Base-by-base conservation (phyloP, 176 grass and related monocot genomes). In the Zizania latifolia region DNA sequence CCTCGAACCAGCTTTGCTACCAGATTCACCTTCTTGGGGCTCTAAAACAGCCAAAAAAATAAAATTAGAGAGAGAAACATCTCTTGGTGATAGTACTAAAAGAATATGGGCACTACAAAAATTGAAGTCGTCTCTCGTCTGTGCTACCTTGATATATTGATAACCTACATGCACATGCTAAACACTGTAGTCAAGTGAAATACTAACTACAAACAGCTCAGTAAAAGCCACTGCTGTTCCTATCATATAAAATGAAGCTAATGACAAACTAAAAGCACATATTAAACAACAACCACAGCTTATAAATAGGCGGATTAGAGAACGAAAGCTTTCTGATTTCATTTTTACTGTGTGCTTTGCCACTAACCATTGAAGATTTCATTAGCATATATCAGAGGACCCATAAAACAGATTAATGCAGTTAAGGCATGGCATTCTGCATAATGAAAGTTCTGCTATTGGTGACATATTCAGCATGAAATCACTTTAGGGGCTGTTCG, bases 11-110 rank as follows among this genome's bases (percentile, higher is more conserved):
- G 75, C 68, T 80, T 87, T 9, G 93, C 93, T 54, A 90, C 93
- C 54, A 97, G 71, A 90, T 97, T 93, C 29, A 98, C 78, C 75
- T 98, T 98, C 88, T 98, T 98, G n/a, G 94, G 94, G 33, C 94
- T 98, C 94, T 98, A 80, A 54, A 89, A 40, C 10, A 53, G 48
- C 7, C 30, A 70, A n/a, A 78, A n/a, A 70, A 46, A 6, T 38
- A 30, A 17, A 28, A 10, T 27, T 13, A 36, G 50, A 81, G 4
- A 28, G 51, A 54, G 5, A 51, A 58, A 30, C 31, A 65, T 67
- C 59, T 51, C 17, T 48, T 73, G 11, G 53, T 39, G 26, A 34
- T 10, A 58, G 10, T 31, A 33, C 31, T 24, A 19, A 62, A 55
- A 45, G 0, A 62, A 5, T 74, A 53, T 21, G 2, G n/a, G 7